Base-by-base conservation (phyloP, 1,284 basidiomycete species). In the Phellopilus nigrolimitatus region DNA sequence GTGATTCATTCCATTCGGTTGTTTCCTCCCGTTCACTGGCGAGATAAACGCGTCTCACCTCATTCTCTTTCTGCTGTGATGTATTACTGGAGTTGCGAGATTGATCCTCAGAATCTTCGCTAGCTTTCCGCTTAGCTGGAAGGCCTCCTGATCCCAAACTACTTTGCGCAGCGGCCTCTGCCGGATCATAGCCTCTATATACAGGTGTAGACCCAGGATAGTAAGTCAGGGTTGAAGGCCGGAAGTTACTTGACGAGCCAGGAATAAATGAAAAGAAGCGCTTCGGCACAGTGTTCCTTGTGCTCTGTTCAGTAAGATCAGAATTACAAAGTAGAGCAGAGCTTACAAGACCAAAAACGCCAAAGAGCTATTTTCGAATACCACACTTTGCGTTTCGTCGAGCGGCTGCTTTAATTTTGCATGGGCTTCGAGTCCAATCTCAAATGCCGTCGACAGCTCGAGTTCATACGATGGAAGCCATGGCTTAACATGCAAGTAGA, bases 391-490 rank as follows among this genome's bases (percentile, higher is more conserved):
- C 13, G 66, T 68, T 15, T 59, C 55, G 3, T 69, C 69, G 25
- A 78, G 62, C 2, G 56, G 63, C 50, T 71, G 68, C 47, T 72
- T 72, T 30, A 79, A 67, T 61, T 78, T 78, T 50, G 73, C 75
- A 56, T 75, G 74, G 2, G 70, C 76, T 10, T 71, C 67, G 8
- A 67, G 45, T 0, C 76, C 76, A 7, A 69, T 61, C 2, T 68
- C 61, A 2, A 72, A 63, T 2, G 75, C 74, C 1, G 70, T 67
- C 13, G 68, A 62, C 13, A 77, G 65, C 57, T 78, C 74, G 22
- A 74, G 64, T 39, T 69, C 65, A 59, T 79, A 79, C 1, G 71
- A 71, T 1, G 71, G 61, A 13, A 62, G 58, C 68, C 67, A 70
- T 5, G 69, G 69, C 51, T 68, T 66, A 33, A 72, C 65, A 46